These are phyloP conservation scores for Nidularia pulvinata DNA, from an alignment of 768 basidiomycete genomes.

Conservation along the genomic window DNA sequence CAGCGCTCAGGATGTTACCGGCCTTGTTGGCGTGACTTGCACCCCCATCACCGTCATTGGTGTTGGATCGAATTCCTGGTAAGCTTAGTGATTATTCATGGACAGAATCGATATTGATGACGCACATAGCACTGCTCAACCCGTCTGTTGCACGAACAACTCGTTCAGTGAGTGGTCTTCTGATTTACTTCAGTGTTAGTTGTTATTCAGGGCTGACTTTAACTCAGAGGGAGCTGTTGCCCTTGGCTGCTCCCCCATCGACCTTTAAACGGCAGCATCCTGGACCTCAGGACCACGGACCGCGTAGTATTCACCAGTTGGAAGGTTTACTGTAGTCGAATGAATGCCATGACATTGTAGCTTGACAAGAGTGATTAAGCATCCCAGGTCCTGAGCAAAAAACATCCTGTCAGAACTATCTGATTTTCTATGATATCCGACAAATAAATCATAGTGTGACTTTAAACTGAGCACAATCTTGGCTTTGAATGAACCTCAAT, in stretches of 20 bases:
- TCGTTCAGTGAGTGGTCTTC: background rate
- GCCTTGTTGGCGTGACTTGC: conserved; percentile 1
- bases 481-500: no score
- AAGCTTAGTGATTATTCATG: background rate
- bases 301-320: background rate
- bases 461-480: no score
- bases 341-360: no score
- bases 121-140: background rate
- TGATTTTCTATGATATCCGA: no score
- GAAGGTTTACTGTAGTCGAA: background rate
- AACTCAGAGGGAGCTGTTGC: background rate
- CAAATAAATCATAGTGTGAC: no score
- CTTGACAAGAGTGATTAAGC: no score
- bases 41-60: conserved; percentile 1
- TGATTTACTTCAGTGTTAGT: background rate
- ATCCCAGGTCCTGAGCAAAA: no score
- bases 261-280: background rate
- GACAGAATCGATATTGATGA: background rate
- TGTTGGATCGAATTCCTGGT: background rate
- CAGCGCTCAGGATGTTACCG: conserved; percentile 1
- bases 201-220: background rate
- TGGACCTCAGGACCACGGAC: background rate
- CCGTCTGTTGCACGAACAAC: background rate
- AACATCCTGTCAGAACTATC: no score
- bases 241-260: background rate